phyloP scores from a whole-genome alignment of 495 filamentous ascomycete genomes.

The Cercophora sp. region DNA sequence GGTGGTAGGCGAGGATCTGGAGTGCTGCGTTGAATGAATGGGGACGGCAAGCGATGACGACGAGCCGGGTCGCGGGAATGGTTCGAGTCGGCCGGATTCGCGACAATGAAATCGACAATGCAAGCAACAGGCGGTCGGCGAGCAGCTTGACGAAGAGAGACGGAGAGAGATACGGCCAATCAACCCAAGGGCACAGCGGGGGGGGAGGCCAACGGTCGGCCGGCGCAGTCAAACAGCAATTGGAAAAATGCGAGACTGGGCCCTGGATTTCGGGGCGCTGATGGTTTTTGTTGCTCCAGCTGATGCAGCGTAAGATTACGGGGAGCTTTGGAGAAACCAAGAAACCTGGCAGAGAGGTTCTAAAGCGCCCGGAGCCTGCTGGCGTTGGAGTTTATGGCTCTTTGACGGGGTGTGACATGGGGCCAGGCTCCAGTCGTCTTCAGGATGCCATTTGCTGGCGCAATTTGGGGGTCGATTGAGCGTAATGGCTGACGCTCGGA shows the following conservation, averaged over 20 bases:
- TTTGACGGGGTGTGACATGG: background rate
- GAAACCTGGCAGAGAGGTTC: conserved; percentile 13
- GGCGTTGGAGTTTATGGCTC: conserved; percentile 12
- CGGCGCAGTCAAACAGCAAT: conserved; percentile 5
- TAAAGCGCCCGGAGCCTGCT: conserved; percentile 4
- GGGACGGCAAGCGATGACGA: conserved; percentile 15
- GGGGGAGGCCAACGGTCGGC: background rate
- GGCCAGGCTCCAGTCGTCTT: conserved; percentile 9
- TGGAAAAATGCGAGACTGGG: conserved; percentile 6
- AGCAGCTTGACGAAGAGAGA: background rate
- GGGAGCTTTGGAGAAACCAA: conserved; percentile 24
- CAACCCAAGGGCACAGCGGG: too few relatives aligned
- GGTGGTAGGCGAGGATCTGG: conserved; percentile 13
- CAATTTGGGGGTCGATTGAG: background rate
- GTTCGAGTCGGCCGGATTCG: conserved; percentile 1
- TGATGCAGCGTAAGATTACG: conserved; percentile 30
- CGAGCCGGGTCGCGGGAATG: conserved; percentile 18
- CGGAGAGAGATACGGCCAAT: background rate
- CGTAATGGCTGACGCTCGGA: background rate
- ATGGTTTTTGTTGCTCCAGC: conserved; percentile 21
- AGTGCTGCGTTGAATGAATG: conserved; percentile 9
- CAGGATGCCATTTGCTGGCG: conserved; percentile 2
- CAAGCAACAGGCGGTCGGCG: background rate
- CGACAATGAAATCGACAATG: conserved; percentile 1
- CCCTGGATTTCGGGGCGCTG: conserved; percentile 13